Evolutionary conservation across 208 protist genomes (phyloP), one percentile per base, ranked within the genome.

Genomic region (Acanthamoeba sp.): DNA sequence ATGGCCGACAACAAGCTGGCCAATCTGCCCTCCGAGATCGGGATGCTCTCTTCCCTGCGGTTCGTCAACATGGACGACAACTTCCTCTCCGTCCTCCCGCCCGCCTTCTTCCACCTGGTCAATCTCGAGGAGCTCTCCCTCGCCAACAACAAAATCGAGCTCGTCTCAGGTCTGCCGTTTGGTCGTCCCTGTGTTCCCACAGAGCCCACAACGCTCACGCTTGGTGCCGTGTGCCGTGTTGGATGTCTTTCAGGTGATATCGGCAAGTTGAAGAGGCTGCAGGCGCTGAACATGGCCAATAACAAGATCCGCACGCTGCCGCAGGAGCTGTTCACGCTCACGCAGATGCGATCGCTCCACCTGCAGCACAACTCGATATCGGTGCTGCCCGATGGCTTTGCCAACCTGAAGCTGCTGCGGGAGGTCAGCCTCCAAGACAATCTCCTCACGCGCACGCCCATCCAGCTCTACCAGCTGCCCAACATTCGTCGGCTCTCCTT

Each of bases 121-220:
- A 69, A 62, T 38, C 85, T 91, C 6, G 85, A 91, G 27, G 85
- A 71, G 45, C 85, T 91, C 85, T 91, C 55, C 22, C 45, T 91
- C 12, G 85, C 52, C 52, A 91, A 91, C 85, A 91, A 91, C 85
- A 91, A 91, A 50, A 78, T 91, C 27, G 85, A 69, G 45, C 4
- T 3, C 32, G 22, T 71, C 3, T 91, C 85, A 29, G 62, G 62
- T 69, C n/a, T n/a, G n/a, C n/a, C n/a, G n/a, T n/a, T n/a, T n/a
- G n/a, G n/a, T n/a, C n/a, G n/a, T n/a, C n/a, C n/a, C n/a, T n/a
- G n/a, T n/a, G n/a, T n/a, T n/a, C n/a, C n/a, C n/a, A n/a, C n/a
- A n/a, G n/a, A n/a, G n/a, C n/a, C n/a, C n/a, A n/a, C 45, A 50
- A 50, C 45, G 45, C 12, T 4, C 45, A 16, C 12, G 45, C 27